Conservation (phyloP, 495 filamentous ascomycete genomes). For the Neurospora terricola region DNA sequence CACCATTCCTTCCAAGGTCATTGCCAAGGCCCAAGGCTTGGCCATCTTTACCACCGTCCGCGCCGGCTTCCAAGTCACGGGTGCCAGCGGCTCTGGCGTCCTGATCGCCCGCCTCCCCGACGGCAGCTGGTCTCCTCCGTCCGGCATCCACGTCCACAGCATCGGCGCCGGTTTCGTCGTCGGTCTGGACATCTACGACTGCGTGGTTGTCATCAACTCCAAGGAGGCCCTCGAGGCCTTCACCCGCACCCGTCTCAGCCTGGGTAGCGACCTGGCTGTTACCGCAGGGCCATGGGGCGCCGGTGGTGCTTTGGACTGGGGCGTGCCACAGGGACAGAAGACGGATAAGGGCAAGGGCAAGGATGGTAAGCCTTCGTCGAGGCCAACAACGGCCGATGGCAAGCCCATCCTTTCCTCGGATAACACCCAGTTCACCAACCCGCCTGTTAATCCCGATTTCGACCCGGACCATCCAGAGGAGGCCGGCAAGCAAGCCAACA, state of each 20-base stretch:
- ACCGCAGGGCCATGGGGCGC: conserved; percentile 64
- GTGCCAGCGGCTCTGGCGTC: conserved; percentile 66
- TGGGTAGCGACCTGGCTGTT: conserved; percentile 66
- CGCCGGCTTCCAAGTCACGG: conserved; percentile 67
- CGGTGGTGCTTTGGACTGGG: conserved; percentile 54
- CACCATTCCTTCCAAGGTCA: conserved; percentile 67
- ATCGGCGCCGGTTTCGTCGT: conserved; percentile 67
- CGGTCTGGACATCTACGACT: conserved; percentile 78
- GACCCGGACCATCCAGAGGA: not conserved
- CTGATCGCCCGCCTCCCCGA: conserved; percentile 59
- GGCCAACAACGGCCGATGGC: not conserved
- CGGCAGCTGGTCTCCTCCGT: conserved; percentile 68
- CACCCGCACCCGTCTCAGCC: conserved; percentile 58
- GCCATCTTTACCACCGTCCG: conserved; percentile 81
- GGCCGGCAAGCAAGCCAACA: not conserved
- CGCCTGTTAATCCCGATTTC: not conserved
- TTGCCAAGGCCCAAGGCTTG: conserved; percentile 61
- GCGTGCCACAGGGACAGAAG: conserved; percentile 12
- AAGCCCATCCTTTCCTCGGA: conserved; percentile 7
- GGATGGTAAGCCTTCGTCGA: not conserved
- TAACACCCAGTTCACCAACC: conserved; percentile 10
- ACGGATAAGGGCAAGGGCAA: conserved; percentile 9
- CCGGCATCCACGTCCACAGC: conserved; percentile 66
- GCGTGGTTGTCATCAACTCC: conserved; percentile 73
- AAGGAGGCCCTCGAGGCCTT: conserved; percentile 63